A percentile compares a stretch with the other conserved stretches of the same genome.
phyloP scores from a whole-genome alignment of 306 rosid genomes.

The Quercus ilex region DNA sequence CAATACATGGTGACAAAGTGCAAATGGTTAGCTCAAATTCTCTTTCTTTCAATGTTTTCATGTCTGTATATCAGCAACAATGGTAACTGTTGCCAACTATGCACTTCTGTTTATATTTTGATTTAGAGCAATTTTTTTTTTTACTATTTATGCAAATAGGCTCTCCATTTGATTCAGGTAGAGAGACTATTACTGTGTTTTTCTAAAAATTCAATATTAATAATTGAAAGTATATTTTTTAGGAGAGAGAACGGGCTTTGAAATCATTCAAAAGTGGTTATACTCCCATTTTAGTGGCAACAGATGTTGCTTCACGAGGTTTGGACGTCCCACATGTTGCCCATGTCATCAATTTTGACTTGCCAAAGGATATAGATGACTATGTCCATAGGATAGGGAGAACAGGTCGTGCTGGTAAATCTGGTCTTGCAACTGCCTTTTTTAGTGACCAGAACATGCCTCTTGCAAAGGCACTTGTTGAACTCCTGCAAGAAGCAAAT shows the following conservation, averaged over 20 bases:
- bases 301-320: constrained; percentile 73
- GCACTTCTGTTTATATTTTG: not conserved
- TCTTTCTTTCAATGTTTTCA: not conserved
- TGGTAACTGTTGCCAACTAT: not conserved
- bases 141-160: not conserved
- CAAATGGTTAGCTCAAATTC: constrained; percentile 60
- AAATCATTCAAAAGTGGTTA: constrained; percentile 78
- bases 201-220: not conserved
- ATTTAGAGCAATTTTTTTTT: not conserved
- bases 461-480: constrained; percentile 30
- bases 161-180: not conserved
- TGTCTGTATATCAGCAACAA: not conserved
- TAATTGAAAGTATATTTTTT: constrained; percentile 9
- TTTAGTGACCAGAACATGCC: constrained; percentile 35
- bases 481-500: constrained; percentile 34
- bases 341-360: constrained; percentile 46
- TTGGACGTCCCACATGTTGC: constrained; percentile 37
- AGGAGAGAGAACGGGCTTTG: constrained; percentile 83
- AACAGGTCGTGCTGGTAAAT: constrained; percentile 49
- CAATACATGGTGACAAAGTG: constrained; percentile 91
- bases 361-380: constrained; percentile 43
- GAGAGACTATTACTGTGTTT: not conserved
- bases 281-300: constrained; percentile 85
- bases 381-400: constrained; percentile 45
- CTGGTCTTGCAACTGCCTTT: constrained; percentile 46